Percentiles rank a stretch among this genome's conserved stretches.
phyloP scores from a whole-genome alignment of 2,329 filamentous ascomycete genomes.

The Fusarium udum region DNA sequence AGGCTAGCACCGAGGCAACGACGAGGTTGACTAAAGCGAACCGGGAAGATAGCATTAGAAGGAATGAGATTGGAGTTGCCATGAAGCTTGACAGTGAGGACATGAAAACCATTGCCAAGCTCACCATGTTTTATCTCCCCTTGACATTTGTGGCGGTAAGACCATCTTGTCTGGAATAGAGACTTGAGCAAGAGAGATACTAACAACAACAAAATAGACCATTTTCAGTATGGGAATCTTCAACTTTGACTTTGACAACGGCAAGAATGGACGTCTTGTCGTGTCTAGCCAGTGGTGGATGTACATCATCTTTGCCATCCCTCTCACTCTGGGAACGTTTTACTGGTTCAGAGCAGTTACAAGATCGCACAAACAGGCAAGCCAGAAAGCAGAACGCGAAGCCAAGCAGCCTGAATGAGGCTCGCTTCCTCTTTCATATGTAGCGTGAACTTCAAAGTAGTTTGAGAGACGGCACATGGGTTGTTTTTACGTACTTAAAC shows the following conservation, averaged over 20 bases:
- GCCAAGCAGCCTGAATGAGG: not conserved
- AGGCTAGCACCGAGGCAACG: not conserved
- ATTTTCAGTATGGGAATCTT: not conserved
- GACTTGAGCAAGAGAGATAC: too few species aligned
- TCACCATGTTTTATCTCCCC: not conserved
- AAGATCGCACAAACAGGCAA: not conserved
- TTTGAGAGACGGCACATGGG: not conserved
- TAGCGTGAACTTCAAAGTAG: fast-evolving
- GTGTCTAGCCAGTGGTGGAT: not conserved
- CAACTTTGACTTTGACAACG: not conserved
- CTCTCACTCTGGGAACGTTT: not conserved
- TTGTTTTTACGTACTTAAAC: not conserved
- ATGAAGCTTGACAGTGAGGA: not conserved
- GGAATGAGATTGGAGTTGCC: fast-evolving
- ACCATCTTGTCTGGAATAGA: too few species aligned
- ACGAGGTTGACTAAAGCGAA: not conserved
- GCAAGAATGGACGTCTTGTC: not conserved
- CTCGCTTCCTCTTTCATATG: fast-evolving
- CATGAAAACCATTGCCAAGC: not conserved
- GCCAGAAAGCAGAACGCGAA: not conserved
- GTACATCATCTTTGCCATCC: not conserved
- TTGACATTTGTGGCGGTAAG: not conserved
- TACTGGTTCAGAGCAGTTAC: not conserved
- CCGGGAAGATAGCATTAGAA: fast-evolving
- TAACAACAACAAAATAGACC: too few species aligned